These are phyloP conservation scores for Plasmodium malariae DNA, from an alignment of 169 alveolate genomes.

Conservation along the genomic window DNA sequence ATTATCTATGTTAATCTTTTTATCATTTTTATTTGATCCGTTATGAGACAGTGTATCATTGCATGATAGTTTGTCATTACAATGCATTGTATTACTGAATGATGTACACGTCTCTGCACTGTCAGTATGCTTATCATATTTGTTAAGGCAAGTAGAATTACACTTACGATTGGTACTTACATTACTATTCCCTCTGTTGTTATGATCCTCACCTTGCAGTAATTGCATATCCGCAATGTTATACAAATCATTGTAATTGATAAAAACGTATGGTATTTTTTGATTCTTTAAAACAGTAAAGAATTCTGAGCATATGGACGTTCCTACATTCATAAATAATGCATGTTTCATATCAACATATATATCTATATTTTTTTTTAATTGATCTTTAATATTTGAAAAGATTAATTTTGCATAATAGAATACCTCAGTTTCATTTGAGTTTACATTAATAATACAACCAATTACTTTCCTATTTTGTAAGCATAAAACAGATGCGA, in stretches of 20 bases:
- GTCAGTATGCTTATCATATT: neutral
- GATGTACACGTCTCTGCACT: neutral
- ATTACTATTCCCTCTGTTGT: neutral
- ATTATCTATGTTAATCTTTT: neutral
- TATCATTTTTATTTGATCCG: neutral
- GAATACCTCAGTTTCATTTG: constrained; percentile 43
- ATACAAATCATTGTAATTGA: constrained; percentile 64
- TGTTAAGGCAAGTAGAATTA: neutral
- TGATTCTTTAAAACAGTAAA: constrained; percentile 46
- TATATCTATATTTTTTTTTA: constrained; percentile 43
- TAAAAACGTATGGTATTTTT: constrained; percentile 60
- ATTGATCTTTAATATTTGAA: constrained; percentile 21
- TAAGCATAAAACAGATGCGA: constrained; percentile 64
- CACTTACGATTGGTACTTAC: neutral
- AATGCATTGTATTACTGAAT: no score
- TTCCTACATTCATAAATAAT: constrained; percentile 50
- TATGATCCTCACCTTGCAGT: neutral
- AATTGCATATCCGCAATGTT: constrained; percentile 62
- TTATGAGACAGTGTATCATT: neutral
- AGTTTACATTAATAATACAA: constrained; percentile 38
- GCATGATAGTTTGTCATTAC: no score
- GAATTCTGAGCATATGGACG: constrained; percentile 56
- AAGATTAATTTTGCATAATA: constrained; percentile 37
- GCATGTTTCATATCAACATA: constrained; percentile 72
- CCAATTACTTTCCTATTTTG: constrained; percentile 57